Base-by-base conservation (phyloP, 2,329 filamentous ascomycete species). In the Ampelomyces quisqualis region DNA sequence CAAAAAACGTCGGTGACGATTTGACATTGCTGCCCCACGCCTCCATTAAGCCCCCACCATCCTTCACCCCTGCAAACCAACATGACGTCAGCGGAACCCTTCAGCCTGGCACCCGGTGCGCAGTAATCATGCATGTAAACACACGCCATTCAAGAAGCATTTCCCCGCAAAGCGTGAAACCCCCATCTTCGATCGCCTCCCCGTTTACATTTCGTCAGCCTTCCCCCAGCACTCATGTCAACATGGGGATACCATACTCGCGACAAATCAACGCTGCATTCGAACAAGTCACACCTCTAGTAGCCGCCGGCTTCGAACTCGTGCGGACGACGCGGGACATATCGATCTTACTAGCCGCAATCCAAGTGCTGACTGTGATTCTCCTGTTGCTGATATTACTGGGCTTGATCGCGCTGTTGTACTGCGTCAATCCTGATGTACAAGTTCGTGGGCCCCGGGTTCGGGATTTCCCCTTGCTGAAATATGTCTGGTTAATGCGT, bases 231-330 rank as follows among this genome's bases (percentile, higher is more conserved):
- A 19, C 8, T 13, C 6, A 7, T 8, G n/a, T 8, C 32, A 62
- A 41, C 29, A 77, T 77, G 75, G 75, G 75, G 9, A 71, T 78
- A 36, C 76, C 75, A 1, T 78, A 77, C 61, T 76, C 72, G 10
- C 71, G 70, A 51, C 68, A 77, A 47, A 77, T 77, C 50, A 71
- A 76, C 52, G 63, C 71, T 2, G 75, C 75, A 24, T 77, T 78
- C 57, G 71, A 74, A 44, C 73, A 77, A 62, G 74, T 78, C 19
- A 76, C 74, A 0, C 75, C 76, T 0, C 71, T 78, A 4, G 74
- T 77, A 3, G 72, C 70, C 1, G 70, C 69, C 0, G 74, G 71
- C 17, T 77, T 72, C 62, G 62, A 74, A 48, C 71, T 77, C 18
- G 64, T 78, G 2, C 65, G 70, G 40, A 77, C 74, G 1, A 76